phyloP scores from a whole-genome alignment of 2,329 filamentous ascomycete genomes.

The Aureobasidium lini region DNA sequence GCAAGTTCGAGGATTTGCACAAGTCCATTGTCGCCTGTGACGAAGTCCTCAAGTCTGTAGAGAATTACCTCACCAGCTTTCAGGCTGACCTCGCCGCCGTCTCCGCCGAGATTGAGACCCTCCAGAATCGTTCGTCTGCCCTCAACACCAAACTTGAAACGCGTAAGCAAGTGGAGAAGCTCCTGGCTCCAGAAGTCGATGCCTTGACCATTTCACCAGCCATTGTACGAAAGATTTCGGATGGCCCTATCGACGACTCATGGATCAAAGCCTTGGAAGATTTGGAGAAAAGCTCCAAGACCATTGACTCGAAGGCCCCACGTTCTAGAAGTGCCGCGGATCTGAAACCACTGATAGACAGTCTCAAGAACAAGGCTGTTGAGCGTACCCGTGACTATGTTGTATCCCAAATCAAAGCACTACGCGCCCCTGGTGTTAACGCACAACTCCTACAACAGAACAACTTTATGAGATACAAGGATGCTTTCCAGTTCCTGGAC shows the following conservation, averaged over 20 bases:
- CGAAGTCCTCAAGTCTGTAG: conserved; percentile 85
- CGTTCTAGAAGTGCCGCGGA: conserved; percentile 73
- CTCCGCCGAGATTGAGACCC: conserved; percentile 87
- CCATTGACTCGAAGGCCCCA: conserved; percentile 59
- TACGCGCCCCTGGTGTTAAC: conserved; percentile 93
- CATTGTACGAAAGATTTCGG: conserved; percentile 75
- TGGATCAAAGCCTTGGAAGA: conserved; percentile 82
- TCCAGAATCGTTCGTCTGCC: conserved; percentile 78
- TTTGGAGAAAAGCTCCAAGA: conserved; percentile 67
- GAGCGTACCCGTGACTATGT: conserved; percentile 92
- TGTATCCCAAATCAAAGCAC: conserved; percentile 86
- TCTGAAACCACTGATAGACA: conserved; percentile 74
- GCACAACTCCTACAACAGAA: conserved; percentile 95
- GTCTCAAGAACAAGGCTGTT: conserved; percentile 80
- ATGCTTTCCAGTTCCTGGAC: conserved; percentile 77
- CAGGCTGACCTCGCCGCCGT: conserved; percentile 87
- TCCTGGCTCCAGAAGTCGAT: conserved; percentile 81
- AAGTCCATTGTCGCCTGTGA: conserved; percentile 84
- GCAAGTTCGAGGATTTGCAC: conserved; percentile 85
- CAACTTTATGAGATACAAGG: conserved; percentile 79
- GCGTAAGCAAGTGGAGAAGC: conserved; percentile 78
- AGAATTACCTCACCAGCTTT: conserved; percentile 85
- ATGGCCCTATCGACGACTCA: conserved; percentile 80
- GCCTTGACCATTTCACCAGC: conserved; percentile 82
- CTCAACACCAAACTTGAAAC: conserved; percentile 83